These are phyloP conservation scores for Myriosclerotinia curreyana DNA, from an alignment of 2,329 filamentous ascomycete species.

Conservation along the genomic window DNA sequence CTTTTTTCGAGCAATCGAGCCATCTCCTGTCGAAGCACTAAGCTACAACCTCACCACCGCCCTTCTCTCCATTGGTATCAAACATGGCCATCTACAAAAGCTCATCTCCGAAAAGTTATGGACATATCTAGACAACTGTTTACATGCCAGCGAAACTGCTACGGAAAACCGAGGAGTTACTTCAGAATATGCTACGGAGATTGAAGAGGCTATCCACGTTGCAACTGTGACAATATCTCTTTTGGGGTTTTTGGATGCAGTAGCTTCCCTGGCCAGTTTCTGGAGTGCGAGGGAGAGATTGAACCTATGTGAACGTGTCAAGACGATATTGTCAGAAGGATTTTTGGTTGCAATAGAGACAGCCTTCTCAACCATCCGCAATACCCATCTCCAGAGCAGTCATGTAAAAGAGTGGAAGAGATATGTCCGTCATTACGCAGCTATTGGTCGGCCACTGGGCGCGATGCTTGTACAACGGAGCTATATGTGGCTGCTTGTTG, in stretches of 20 bases:
- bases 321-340: slow-evolving; percentile 72
- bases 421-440: slow-evolving; percentile 78
- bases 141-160: slow-evolving; percentile 56
- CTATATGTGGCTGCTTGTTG: slow-evolving; percentile 80
- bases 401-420: slow-evolving; percentile 82
- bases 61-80: slow-evolving; percentile 74
- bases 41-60: slow-evolving; percentile 76
- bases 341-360: slow-evolving; percentile 87
- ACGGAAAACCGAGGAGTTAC: slow-evolving; percentile 53
- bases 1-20: slow-evolving; percentile 76
- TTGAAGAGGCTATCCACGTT: slow-evolving; percentile 65
- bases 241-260: slow-evolving; percentile 85
- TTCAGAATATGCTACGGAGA: slow-evolving; percentile 51
- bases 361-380: slow-evolving; percentile 85
- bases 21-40: slow-evolving; percentile 83
- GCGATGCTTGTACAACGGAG: slow-evolving; percentile 88
- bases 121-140: slow-evolving; percentile 70
- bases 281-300: slow-evolving; percentile 76
- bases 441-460: slow-evolving; percentile 75
- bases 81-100: slow-evolving; percentile 66
- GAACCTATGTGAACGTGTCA: slow-evolving; percentile 67
- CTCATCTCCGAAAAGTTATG: slow-evolving; percentile 64
- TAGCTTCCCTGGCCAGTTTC: slow-evolving; percentile 72
- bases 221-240: slow-evolving; percentile 79
- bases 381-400: slow-evolving; percentile 64